Percentiles rank a stretch among this genome's conserved stretches.
Evolutionary conservation across 2,329 filamentous ascomycete genomes (phyloP).

Genomic region (Volutella citrinella): DNA sequence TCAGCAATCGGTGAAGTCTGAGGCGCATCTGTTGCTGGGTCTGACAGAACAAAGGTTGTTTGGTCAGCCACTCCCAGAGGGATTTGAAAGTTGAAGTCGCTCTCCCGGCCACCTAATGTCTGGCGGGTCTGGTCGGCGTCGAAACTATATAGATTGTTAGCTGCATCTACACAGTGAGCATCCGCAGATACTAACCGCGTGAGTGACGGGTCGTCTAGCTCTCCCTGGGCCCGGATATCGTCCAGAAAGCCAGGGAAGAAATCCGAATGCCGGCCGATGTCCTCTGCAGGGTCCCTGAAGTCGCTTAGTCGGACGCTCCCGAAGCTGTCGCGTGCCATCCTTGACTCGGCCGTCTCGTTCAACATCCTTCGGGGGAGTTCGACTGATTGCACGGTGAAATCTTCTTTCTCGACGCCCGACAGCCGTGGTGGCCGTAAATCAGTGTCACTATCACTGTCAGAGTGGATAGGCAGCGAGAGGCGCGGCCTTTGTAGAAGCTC

Average conservation of each 20-base stretch:
- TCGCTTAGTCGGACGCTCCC: slow-evolving; percentile 55
- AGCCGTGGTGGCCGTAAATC: slow-evolving; percentile 52
- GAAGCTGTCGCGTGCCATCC: slow-evolving; percentile 52
- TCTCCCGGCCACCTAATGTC: slow-evolving; percentile 45
- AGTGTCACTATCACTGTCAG: slow-evolving; percentile 49
- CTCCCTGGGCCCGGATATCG: slow-evolving; percentile 42
- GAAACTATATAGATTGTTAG: slow-evolving; percentile 23
- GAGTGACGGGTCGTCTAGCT: slow-evolving; percentile 39
- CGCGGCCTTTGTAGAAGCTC: slow-evolving; percentile 49
- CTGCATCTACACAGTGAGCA: too few relatives aligned
- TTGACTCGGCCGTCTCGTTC: slow-evolving; percentile 41
- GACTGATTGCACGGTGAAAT: slow-evolving; percentile 57
- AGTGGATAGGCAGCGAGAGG: slow-evolving; percentile 52
- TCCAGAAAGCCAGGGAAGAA: slow-evolving; percentile 50
- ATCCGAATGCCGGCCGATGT: slow-evolving; percentile 44
- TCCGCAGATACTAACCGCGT: slow-evolving; percentile 34
- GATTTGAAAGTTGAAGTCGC: slow-evolving; percentile 50
- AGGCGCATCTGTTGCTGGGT: slow-evolving; percentile 27
- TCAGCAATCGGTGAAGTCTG: slow-evolving; percentile 25
- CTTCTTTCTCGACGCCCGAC: slow-evolving; percentile 55
- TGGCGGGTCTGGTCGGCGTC: slow-evolving; percentile 41
- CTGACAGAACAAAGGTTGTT: slow-evolving; percentile 49
- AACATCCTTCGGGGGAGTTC: slow-evolving; percentile 55
- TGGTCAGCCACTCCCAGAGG: slow-evolving; percentile 46
- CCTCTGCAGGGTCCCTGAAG: slow-evolving; percentile 36